Evolutionary conservation across 345 rosid genomes (phyloP).

Genomic region (Eucalyptus leucophloia): DNA sequence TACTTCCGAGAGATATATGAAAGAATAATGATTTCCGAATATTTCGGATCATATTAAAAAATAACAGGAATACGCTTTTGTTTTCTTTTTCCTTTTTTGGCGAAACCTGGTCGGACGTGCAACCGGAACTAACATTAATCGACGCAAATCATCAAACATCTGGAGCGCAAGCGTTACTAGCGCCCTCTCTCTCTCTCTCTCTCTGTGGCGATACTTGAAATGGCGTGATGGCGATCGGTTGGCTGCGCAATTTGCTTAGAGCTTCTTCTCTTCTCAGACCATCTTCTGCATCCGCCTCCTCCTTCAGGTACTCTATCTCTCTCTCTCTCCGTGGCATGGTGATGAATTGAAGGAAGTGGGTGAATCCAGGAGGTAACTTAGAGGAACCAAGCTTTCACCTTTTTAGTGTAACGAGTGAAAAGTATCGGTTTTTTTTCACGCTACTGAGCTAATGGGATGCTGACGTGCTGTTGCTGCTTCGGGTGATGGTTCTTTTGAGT

Average conservation of each 20-base stretch:
- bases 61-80: background rate
- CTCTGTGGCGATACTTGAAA: background rate
- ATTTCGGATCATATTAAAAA: background rate
- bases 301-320: constrained; percentile 13
- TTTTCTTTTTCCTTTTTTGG: background rate
- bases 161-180: background rate
- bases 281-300: background rate
- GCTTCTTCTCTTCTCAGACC: constrained; percentile 10
- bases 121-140: background rate
- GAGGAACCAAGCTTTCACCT: background rate
- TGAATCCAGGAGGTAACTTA: background rate
- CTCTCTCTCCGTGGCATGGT: background rate
- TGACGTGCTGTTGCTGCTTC: background rate
- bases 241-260: constrained; percentile 9
- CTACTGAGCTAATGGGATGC: background rate
- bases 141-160: background rate
- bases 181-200: background rate
- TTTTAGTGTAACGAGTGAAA: background rate
- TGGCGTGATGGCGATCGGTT: constrained; percentile 14
- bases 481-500: background rate
- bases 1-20: background rate
- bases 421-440: background rate
- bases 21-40: background rate
- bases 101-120: background rate
- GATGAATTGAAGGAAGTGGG: background rate